Evolutionary conservation across 2,329 filamentous ascomycete genomes (phyloP), one percentile per base, ranked within the genome.

Genomic region (Pseudogymnoascus sp.): DNA sequence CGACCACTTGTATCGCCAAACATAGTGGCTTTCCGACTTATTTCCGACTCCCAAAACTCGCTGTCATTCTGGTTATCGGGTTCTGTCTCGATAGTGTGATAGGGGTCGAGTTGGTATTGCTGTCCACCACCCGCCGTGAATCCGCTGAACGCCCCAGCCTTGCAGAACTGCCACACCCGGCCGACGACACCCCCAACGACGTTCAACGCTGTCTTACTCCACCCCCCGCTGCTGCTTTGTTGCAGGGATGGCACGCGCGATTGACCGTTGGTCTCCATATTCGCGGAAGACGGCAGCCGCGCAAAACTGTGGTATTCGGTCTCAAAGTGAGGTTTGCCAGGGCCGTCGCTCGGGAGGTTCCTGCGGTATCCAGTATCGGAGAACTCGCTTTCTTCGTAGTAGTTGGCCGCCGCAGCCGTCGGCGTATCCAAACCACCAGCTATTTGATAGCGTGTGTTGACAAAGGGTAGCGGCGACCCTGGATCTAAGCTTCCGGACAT

Each of bases 151-250:
- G 89, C 84, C 7, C 82, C 84, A 0, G 78, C 77, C 72, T 80
- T 90, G 77, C 92, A 96, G 69, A 96, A 94, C 68, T 92, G 84
- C 83, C 91, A 92, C 0, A 96, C 85, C 70, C 88, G 93, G 16
- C 90, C 89, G 1, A 89, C 84, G 3, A 89, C 83, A 29, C 81
- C 84, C 1, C 85, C 85, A 6, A 90, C 80, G 0, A 88, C 80
- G 41, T 77, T 82, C 33, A 90, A 77, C 4, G 88, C 82, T 59
- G 83, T 74, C 16, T 78, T 77, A 31, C 82, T 80, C 86, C 85
- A 88, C 38, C 79, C 76, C 12, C 74, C 73, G 0, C 63, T 61
- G 8, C 14, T 61, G 72, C 70, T 64, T 68, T 70, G 66, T 12
- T 64, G 39, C 19, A 59, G 29, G 62, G 63, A 65, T 65, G 23